Evolutionary conservation across 441 rosid genomes (phyloP), one percentile per base, ranked within the genome.

Genomic region (Dalechampia spathulata): DNA sequence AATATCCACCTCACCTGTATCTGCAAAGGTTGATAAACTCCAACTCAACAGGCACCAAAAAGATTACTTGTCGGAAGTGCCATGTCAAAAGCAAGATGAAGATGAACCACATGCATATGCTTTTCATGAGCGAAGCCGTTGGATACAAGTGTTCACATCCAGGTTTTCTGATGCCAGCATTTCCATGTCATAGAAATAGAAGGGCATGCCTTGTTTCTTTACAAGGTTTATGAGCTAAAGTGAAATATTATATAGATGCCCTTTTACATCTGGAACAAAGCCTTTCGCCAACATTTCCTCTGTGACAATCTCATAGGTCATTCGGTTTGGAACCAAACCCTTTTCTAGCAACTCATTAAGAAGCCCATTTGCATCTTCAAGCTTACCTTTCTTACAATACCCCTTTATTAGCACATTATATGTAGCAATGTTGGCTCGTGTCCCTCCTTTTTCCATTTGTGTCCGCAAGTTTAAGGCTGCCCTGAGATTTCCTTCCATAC

Each of bases 311-410:
- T 83, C 78, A 53, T 79, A 90, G 8, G 95, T 87, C 44, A 61
- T 64, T 52, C 65, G 47, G 69, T 87, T 87, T 2, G 90, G 96
- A 45, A 82, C 58, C 63, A 87, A 43, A 71, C 95, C 96, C 71
- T 75, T 82, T 82, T 90, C 92, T 73, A 90, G 63, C 89, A 90
- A 77, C 78, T 90, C 94, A 76, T 87, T 85, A 61, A 90, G 81
- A 61, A 87, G 78, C 62, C 52, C 60, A 67, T 85, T 85, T 61
- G 90, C 93, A 49, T 79, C 76, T 73, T 83, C 83, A 58, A 90
- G 58, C 62, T 75, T 84, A 6, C 90, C 85, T 66, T 81, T 71
- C 67, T 60, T 72, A 39, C 83, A 83, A 43, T 72, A 78, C 27
- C 87, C 97, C 63, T 70, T 77, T 47, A 87, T 58, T 37, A 87